Base-by-base conservation (phyloP, 495 filamentous ascomycete genomes). In the Aspergillus asperescens region DNA sequence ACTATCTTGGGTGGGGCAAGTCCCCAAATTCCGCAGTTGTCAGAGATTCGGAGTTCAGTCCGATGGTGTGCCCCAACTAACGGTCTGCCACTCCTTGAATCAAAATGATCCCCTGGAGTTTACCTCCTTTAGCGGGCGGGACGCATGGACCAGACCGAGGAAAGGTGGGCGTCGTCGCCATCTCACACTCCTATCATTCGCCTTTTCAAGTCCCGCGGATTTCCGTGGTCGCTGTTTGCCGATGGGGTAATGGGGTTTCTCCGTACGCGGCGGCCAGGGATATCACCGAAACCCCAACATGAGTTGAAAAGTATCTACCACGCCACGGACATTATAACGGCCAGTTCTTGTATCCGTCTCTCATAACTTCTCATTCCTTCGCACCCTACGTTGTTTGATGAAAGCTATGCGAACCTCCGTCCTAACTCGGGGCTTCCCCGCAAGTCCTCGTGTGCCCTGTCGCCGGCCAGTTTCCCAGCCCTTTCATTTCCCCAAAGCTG, bases 381-480 rank as follows among this genome's bases (percentile, higher is more conserved):
- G 39, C 31, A 20, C 7, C 27, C 23, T 43, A 5, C 19, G 28
- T 32, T 22, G 10, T 44, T 37, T 3, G 22, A 24, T 53, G 39
- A 28, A 28, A 39, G 49, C 25, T 22, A 73, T 72, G 68, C 56
- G 62, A 57, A 43, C 57, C 4, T 42, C 62, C 6, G 22, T 52
- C 25, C 42, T 64, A 28, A 49, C 62, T 46, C 63, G 69, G 59
- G 63, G 54, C 2, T 59, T 66, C 52, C 57, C 66, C 56, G 47
- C 62, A 54, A 49, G 24, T 55, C 64, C 68, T 53, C 65, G 62
- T 62, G 54, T 54, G 19, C 32, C 50, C 53, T 56, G 56, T 50
- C 51, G 60, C 44, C 64, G 63, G 35, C 59, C 58, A 44, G 46
- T 62, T 52, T 43, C 56, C 19, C 31, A 24, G 31, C 7, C 56